Percentiles rank a stretch among this genome's conserved stretches.
Conservation (phyloP, 2,329 filamentous ascomycete species). For the Hirsutella thompsonii region DNA sequence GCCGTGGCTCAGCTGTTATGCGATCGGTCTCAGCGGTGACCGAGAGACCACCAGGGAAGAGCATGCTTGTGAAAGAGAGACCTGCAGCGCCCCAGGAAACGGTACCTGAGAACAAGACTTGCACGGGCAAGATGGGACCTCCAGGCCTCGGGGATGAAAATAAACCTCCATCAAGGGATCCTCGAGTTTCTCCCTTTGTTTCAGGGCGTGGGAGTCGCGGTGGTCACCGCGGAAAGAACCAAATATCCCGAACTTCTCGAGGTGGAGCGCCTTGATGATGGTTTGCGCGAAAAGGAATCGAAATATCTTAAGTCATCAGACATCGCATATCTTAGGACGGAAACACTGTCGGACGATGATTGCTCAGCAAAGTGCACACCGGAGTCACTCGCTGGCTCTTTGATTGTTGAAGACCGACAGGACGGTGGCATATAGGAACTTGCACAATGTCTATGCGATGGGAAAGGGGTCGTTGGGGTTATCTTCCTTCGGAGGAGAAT, state of each 20-base stretch:
- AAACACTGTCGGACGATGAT: too few relatives aligned
- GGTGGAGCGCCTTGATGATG: conserved; percentile 7
- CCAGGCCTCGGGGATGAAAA: conserved; percentile 3
- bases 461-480: too few relatives aligned
- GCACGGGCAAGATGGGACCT: neutral
- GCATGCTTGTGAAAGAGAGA: neutral
- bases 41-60: conserved; percentile 1
- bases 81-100: neutral
- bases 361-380: too few relatives aligned
- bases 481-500: too few relatives aligned
- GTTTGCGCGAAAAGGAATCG: too few relatives aligned
- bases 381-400: too few relatives aligned
- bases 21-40: conserved; percentile 3
- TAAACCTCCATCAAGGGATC: conserved; percentile 3
- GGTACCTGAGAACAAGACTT: neutral
- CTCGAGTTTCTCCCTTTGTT: neutral
- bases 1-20: conserved; percentile 4
- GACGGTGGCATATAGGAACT: too few relatives aligned
- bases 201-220: conserved; percentile 9
- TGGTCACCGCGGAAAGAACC: conserved; percentile 12
- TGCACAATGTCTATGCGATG: too few relatives aligned
- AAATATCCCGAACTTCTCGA: conserved; percentile 15
- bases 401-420: too few relatives aligned
- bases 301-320: too few relatives aligned
- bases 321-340: too few relatives aligned